Evolutionary conservation across 1,284 basidiomycete genomes (phyloP).

Genomic region (Cryptococcus sp.): DNA sequence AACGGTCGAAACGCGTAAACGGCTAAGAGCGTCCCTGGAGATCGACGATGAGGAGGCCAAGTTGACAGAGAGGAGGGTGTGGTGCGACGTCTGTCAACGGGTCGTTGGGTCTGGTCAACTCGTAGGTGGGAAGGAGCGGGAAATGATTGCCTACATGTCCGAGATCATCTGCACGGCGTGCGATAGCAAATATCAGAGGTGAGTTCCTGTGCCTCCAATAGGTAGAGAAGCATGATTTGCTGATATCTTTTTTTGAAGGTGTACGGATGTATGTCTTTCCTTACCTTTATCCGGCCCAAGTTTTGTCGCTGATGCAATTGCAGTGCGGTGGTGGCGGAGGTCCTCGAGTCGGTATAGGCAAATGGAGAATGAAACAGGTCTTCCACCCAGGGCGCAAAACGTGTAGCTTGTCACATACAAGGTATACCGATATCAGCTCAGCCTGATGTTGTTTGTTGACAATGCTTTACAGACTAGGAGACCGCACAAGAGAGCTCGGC

Average conservation of each 20-base stretch:
- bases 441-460: conserved; percentile 1
- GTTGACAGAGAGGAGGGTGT: conserved; percentile 25
- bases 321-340: conserved; percentile 54
- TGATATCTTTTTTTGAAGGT: conserved; percentile 10
- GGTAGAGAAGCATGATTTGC: background rate
- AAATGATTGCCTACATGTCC: conserved; percentile 32
- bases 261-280: conserved; percentile 29
- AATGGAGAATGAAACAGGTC: conserved; percentile 56
- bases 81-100: conserved; percentile 52
- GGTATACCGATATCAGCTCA: conserved; percentile 20
- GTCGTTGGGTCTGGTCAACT: conserved; percentile 41
- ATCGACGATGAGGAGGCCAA: conserved; percentile 42
- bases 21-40: conserved; percentile 41
- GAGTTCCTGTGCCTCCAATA: conserved; percentile 2
- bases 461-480: conserved; percentile 37
- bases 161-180: conserved; percentile 46
- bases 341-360: conserved; percentile 53
- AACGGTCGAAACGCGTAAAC: conserved; percentile 47
- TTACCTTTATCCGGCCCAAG: background rate
- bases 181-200: conserved; percentile 49
- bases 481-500: conserved; percentile 46
- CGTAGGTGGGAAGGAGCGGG: conserved; percentile 33
- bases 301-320: conserved; percentile 11
- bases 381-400: conserved; percentile 55
- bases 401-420: conserved; percentile 51